Percentiles rank a stretch among this genome's conserved stretches.
Conservation (phyloP, 331 rosid species). For the Telfairia occidentalis region DNA sequence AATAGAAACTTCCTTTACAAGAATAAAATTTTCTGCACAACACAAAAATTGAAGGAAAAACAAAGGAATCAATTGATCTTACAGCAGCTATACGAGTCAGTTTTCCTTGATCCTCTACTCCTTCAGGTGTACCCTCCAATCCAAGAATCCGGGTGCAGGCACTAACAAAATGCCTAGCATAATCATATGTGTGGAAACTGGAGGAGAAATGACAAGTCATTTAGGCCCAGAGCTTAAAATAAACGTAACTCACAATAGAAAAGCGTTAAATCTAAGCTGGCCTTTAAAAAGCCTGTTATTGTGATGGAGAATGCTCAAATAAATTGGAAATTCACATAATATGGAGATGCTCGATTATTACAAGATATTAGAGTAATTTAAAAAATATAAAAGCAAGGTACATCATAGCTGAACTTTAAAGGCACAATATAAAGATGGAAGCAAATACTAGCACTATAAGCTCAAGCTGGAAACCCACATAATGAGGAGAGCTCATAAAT, state of each 20-base stretch:
- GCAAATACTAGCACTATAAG: background rate
- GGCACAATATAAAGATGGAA: background rate
- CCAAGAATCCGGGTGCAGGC: constrained; percentile 56
- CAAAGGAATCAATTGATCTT: constrained; percentile 21
- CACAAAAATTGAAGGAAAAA: background rate
- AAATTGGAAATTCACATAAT: background rate
- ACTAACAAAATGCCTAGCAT: constrained; percentile 50
- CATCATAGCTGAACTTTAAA: background rate
- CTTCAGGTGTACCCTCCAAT: constrained; percentile 52
- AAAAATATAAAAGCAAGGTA: background rate
- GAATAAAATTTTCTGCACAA: background rate
- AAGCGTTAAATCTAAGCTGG: background rate
- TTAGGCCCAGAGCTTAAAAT: constrained; percentile 10
- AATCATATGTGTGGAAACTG: constrained; percentile 53
- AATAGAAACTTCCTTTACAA: background rate
- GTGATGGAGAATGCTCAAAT: background rate
- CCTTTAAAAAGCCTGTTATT: background rate
- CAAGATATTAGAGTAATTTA: background rate
- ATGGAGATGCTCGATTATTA: background rate
- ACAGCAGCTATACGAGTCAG: constrained; percentile 56
- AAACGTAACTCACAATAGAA: background rate
- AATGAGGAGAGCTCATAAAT: background rate
- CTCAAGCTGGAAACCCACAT: background rate
- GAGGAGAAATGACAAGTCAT: constrained; percentile 10
- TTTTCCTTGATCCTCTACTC: constrained; percentile 56